Evolutionary conservation across 2,329 filamentous ascomycete genomes (phyloP), one percentile per base, ranked within the genome.

Genomic region (Fonsecaea multimorphosa): DNA sequence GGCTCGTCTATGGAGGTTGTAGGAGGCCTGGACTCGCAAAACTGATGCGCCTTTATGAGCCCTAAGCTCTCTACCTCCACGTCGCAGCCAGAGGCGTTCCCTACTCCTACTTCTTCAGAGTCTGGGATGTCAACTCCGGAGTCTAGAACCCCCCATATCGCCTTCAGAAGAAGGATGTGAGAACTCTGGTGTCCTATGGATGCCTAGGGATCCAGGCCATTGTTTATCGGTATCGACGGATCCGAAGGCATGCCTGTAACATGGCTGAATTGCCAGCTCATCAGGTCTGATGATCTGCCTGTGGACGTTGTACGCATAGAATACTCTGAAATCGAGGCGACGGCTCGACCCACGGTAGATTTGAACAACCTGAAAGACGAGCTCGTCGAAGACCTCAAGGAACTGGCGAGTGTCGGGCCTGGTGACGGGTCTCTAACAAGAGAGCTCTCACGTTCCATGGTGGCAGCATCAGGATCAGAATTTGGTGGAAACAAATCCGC

Each of bases 201-300:
- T 46, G 6, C 16, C 40, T 16, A 14, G 38, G 3, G 24, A 46
- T 24, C 36, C n/a, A n/a, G n/a, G n/a, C n/a, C n/a, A n/a, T n/a
- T n/a, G n/a, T n/a, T n/a, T n/a, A n/a, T n/a, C n/a, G n/a, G 24
- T 11, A 49, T 7, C 27, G 56, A 58, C 16, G 38, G 16, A 22
- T 58, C 12, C 38, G 56, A 58, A 7, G 22, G 11, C 22, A 58
- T 32, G 38, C 56, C 38, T 5, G 56, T 58, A 2, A 24, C 38
- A 9, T 11, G 7, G 16, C 56, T 46, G 22, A 46, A 58, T 12
- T 8, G n/a, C 56, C 56, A 58, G 24, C 38, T 34, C 56, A 49
- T 49, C 12, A 14, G 27, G 36, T 32, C 56, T 12, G 38, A 46
- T 31, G 24, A 24, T 22, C 4, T 34, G 8, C 38, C 36, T 32